These are phyloP conservation scores for Saussurea involucrata DNA, from an alignment of 129 eudicot genomes.

Conservation along the genomic window DNA sequence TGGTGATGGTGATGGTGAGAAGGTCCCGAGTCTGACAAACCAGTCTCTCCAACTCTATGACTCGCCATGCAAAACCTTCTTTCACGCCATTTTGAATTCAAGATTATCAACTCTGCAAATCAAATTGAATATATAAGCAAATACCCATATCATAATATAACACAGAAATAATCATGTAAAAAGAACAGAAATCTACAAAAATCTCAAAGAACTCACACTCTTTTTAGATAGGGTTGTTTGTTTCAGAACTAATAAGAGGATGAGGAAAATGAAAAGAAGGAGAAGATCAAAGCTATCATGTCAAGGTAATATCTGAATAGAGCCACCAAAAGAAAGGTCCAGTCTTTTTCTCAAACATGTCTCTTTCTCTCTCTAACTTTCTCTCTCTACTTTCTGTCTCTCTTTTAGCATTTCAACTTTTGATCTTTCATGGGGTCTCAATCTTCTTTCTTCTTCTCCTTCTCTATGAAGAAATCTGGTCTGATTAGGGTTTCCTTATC, in stretches of 20 bases:
- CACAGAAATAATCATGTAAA: background rate
- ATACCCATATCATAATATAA: constrained; percentile 12
- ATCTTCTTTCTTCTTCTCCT: constrained; percentile 29
- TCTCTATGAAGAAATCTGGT: constrained; percentile 54
- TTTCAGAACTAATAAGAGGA: constrained; percentile 12
- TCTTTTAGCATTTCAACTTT: constrained; percentile 40
- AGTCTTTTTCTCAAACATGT: constrained; percentile 45
- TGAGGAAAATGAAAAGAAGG: constrained; percentile 10
- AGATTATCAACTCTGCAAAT: constrained; percentile 20
- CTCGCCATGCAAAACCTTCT: constrained; percentile 71
- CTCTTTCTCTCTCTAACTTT: constrained; percentile 23
- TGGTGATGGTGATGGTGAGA: constrained; percentile 54
- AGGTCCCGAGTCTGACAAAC: constrained; percentile 62
- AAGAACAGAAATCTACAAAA: background rate
- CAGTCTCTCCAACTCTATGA: constrained; percentile 73
- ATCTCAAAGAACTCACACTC: background rate
- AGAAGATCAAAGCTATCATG: constrained; percentile 65
- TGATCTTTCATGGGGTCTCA: constrained; percentile 47
- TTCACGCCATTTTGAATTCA: constrained; percentile 47
- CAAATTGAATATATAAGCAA: constrained; percentile 2
- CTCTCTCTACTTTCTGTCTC: constrained; percentile 32
- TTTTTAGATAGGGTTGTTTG: constrained; percentile 16
- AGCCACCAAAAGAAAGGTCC: constrained; percentile 42
- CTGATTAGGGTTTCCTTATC: constrained; percentile 27
- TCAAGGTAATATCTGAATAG: constrained; percentile 47